Conservation (phyloP, 495 filamentous ascomycete species). For the Cudoniella acicularis region DNA sequence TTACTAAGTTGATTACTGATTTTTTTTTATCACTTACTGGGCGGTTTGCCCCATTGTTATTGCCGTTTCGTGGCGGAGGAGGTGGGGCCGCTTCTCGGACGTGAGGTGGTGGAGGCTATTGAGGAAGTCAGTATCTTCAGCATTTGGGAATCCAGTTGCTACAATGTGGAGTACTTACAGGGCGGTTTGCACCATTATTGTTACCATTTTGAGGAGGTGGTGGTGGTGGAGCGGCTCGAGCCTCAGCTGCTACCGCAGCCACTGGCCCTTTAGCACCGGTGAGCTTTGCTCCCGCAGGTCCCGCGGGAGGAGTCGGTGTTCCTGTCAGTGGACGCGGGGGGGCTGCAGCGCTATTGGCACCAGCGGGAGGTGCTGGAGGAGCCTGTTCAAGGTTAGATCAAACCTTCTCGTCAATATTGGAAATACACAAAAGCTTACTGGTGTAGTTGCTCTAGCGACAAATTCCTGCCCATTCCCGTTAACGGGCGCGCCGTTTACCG, state of each 20-base stretch:
- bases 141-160: neutral
- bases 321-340: neutral
- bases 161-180: neutral
- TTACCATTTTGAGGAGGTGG: neutral
- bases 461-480: neutral
- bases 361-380: no score
- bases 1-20: no score
- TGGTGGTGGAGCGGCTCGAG: neutral
- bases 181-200: neutral
- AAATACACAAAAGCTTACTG: neutral
- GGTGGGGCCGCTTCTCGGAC: neutral
- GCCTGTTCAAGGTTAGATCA: neutral
- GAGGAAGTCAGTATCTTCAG: neutral
- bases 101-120: neutral
- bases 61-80: neutral
- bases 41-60: neutral
- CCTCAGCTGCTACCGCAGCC: neutral
- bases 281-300: neutral
- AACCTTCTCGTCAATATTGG: neutral
- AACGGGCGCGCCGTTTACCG: neutral
- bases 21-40: no score
- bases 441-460: neutral
- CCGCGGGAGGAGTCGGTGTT: neutral
- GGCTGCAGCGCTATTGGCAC: no score
- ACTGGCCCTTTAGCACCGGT: no score